Conservation (phyloP, 1,284 basidiomycete genomes). For the Heterobasidion annosum region DNA sequence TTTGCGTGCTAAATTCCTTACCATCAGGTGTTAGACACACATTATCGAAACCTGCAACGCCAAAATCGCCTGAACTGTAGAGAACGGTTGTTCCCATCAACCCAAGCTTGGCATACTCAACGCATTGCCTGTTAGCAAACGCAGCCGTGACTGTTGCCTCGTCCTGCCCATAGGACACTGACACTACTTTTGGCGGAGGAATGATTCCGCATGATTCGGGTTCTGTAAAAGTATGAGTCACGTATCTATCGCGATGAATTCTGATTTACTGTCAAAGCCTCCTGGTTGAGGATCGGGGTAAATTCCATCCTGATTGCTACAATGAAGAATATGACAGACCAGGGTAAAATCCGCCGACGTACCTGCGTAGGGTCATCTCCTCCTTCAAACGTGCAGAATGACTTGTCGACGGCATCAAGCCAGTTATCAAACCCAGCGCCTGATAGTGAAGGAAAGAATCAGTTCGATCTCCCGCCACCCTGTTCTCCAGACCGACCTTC, state of each 20-base stretch:
- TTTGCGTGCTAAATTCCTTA: slow-evolving; percentile 3
- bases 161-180: slow-evolving; percentile 29
- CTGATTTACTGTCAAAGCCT: slow-evolving; percentile 29
- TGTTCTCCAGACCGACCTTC: slow-evolving; percentile 21
- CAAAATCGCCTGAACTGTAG: slow-evolving; percentile 24
- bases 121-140: slow-evolving; percentile 31
- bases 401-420: slow-evolving; percentile 36
- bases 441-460: slow-evolving; percentile 6
- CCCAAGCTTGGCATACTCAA: slow-evolving; percentile 31
- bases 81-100: slow-evolving; percentile 24
- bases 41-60: slow-evolving; percentile 21
- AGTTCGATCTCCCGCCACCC: background rate
- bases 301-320: slow-evolving; percentile 29
- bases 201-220: slow-evolving; percentile 29
- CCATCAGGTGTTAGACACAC: slow-evolving; percentile 19
- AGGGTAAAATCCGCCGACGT: background rate
- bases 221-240: slow-evolving; percentile 7
- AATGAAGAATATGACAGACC: background rate
- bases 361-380: slow-evolving; percentile 43
- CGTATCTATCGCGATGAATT: background rate
- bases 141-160: slow-evolving; percentile 24
- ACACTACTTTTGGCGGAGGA: slow-evolving; percentile 28
- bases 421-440: slow-evolving; percentile 38
- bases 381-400: slow-evolving; percentile 53
- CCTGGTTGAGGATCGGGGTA: slow-evolving; percentile 42